Evolutionary conservation across 192 early-diverging fungal species (phyloP), one percentile per base, ranked within the genome.

Genomic region (Mortierella antarctica): DNA sequence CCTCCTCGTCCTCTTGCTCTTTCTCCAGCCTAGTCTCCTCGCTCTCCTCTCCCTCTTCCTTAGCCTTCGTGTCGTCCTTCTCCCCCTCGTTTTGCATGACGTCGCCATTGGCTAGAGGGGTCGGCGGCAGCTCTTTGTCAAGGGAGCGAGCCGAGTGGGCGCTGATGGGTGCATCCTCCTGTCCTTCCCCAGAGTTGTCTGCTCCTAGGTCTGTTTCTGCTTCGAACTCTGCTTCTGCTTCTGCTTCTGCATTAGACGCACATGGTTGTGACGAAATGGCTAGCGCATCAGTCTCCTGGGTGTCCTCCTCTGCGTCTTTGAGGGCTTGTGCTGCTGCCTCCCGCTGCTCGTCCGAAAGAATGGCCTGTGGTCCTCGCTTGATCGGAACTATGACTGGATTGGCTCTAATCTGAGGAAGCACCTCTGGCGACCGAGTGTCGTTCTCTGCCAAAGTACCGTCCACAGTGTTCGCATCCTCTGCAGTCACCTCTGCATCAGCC

Each of bases 371-470:
- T 1, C 21, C 77, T 17, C 77, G 70, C 8, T 58, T 41, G 48
- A 62, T 53, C 17, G 70, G 70, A 14, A 44, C 41, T 18, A 67
- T 71, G n/a, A 49, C 44, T 11, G 77, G 77, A 40, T 72, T 72
- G 10, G 77, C 77, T 63, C 77, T 41, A 60, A 80, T 80, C 53
- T 80, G 77, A 1, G 77, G 77, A 21, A 80, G 42, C 0, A 80
- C 65, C 14, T 58, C 44, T 6, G 65, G 47, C 1, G 70, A 71
- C 12, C 44, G 41, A 10, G 70, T 60, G 46, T 65, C 65, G 31
- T 72, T 64, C 5, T 72, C 58, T 12, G 18, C 46, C 5, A 52
- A n/a, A 5, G 21, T 41, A 2, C 17, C 48, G 7, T 40, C 68
- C 5, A 18, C 13, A 0, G n/a, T 47, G 31, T 31, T 31, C 2